Conservation (phyloP, 495 filamentous ascomycete genomes). For the Parachaetomium inaequale region DNA sequence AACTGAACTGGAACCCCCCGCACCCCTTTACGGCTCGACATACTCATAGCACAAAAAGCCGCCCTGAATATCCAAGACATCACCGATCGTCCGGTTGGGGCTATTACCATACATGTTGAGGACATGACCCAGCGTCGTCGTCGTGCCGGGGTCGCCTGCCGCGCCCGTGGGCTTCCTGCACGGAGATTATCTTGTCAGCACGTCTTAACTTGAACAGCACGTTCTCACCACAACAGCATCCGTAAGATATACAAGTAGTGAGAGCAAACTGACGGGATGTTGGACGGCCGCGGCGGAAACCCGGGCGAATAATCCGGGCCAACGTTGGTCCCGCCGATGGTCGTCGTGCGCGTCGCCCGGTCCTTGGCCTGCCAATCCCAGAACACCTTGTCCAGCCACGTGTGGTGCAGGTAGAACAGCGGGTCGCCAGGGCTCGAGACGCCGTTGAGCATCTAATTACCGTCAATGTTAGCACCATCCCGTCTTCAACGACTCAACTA, state of each 20-base stretch:
- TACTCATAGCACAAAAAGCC: conserved; percentile 21
- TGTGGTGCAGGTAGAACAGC: conserved; percentile 67
- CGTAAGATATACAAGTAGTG: background rate
- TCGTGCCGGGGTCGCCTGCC: conserved; percentile 16
- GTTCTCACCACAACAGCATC: no score
- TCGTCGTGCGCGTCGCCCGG: conserved; percentile 30
- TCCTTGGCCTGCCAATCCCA: conserved; percentile 63
- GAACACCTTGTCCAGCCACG: conserved; percentile 65
- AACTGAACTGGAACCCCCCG: background rate
- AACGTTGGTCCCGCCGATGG: conserved; percentile 31
- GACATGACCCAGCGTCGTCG: conserved; percentile 18
- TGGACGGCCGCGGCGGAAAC: background rate
- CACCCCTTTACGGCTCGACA: conserved; percentile 1
- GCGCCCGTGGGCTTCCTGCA: background rate
- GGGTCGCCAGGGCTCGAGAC: conserved; percentile 58
- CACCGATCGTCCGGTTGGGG: conserved; percentile 16
- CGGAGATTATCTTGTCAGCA: background rate
- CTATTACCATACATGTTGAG: conserved; percentile 23
- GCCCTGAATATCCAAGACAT: conserved; percentile 22
- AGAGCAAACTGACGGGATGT: background rate
- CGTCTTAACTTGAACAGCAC: background rate
- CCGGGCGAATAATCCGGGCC: background rate
- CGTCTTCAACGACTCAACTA: background rate
- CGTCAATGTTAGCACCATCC: background rate
- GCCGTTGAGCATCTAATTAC: conserved; percentile 40